phyloP scores from a whole-genome alignment of 108 stramenopile species.

The Skeletonema tropicum region DNA sequence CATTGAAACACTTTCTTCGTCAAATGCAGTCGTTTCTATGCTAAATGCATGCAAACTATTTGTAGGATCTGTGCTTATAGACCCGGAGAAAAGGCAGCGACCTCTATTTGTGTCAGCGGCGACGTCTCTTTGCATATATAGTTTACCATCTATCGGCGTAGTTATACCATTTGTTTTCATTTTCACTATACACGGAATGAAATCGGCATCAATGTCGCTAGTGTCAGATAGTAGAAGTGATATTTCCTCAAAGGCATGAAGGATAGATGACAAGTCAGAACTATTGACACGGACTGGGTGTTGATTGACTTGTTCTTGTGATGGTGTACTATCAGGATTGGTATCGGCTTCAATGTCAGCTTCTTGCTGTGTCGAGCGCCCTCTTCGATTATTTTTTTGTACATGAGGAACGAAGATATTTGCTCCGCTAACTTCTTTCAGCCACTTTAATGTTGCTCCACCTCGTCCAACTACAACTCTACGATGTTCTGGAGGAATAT shows the following conservation, averaged over 20 bases:
- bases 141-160: background rate
- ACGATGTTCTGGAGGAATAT: constrained; percentile 24
- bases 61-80: background rate
- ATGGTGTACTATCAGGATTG: background rate
- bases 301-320: constrained; percentile 10
- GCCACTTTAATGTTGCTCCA: constrained; percentile 23
- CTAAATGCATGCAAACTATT: constrained; percentile 6
- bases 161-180: constrained; percentile 13
- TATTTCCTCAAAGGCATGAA: constrained; percentile 39
- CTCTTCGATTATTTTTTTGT: constrained; percentile 3
- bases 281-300: constrained; percentile 37
- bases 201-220: constrained; percentile 11
- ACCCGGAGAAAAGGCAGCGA: background rate
- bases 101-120: background rate
- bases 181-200: constrained; percentile 23
- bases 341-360: background rate
- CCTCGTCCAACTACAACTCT: constrained; percentile 25
- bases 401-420: constrained; percentile 33
- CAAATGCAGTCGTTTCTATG: constrained; percentile 9
- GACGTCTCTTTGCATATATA: background rate
- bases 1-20: constrained; percentile 13
- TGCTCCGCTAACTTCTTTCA: constrained; percentile 24
- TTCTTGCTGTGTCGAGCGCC: background rate
- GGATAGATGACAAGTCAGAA: constrained; percentile 11
- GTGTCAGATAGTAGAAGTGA: constrained; percentile 14